A percentile compares a stretch with the other conserved stretches of the same genome.
phyloP scores from a whole-genome alignment of 192 early-diverging fungal genomes.

The Coemansia sp. region DNA sequence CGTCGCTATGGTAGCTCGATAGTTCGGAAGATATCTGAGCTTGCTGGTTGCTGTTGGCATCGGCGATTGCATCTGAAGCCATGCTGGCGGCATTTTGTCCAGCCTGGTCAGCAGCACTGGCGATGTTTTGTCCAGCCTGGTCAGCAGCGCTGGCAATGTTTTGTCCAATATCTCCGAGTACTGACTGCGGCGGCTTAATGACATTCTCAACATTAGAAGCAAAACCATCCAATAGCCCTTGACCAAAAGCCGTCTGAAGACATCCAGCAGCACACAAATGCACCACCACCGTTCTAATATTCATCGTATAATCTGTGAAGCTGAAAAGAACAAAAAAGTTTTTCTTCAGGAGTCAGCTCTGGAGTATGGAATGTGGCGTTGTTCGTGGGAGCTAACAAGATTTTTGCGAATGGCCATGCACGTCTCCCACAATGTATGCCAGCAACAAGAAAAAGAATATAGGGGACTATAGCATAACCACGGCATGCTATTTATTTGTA shows the following conservation, averaged over 20 bases:
- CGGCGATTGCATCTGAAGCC: slow-evolving; percentile 14
- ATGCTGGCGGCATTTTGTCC: slow-evolving; percentile 16
- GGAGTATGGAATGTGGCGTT: too few species aligned
- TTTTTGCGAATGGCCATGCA: too few species aligned
- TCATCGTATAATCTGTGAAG: slow-evolving; percentile 2
- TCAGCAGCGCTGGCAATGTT: slow-evolving; percentile 18
- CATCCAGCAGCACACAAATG: background rate
- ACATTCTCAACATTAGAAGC: background rate
- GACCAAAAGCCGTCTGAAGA: slow-evolving; percentile 1
- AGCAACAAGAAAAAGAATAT: slow-evolving; percentile 1
- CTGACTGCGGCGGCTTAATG: slow-evolving; percentile 15
- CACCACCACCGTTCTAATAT: background rate
- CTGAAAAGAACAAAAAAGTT: too few species aligned
- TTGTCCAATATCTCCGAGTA: slow-evolving; percentile 5
- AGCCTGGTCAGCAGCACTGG: slow-evolving; percentile 17
- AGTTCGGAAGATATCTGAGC: slow-evolving; percentile 26
- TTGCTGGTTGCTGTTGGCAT: slow-evolving; percentile 17
- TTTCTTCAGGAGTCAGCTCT: too few species aligned
- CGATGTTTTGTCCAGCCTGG: slow-evolving; percentile 23
- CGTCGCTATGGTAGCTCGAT: slow-evolving; percentile 24
- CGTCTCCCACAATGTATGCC: slow-evolving; percentile 1
- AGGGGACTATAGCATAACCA: background rate
- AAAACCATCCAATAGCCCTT: background rate
- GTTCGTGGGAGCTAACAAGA: background rate
- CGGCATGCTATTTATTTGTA: background rate